Base-by-base conservation (phyloP, 83 land plant species). In the Larix sibirica region DNA sequence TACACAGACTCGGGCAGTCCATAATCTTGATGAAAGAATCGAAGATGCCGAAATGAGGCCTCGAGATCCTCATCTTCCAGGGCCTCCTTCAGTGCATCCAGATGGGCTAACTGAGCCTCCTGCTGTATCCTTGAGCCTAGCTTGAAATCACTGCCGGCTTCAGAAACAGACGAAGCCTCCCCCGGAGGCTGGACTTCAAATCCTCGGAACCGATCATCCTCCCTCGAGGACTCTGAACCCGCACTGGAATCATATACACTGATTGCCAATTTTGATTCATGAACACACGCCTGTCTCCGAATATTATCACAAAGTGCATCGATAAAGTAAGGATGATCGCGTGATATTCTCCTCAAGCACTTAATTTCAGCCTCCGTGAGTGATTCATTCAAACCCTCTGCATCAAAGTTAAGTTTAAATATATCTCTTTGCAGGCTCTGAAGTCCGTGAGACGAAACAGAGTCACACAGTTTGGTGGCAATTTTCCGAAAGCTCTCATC, bases 71-170 rank as follows among this genome's bases (percentile, higher is more conserved):
- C 89, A 2, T 67, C 61, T 58, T 81, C 79, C 62, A 84, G 18
- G 18, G 80, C 63, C 20, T 89, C 82, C 80, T 73, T 89, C 59
- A 93, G 58, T 24, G 81, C 88, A 73, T 89, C 83, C 85, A 95
- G 68, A 82, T 95, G 94, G 2, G 87, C 86, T 76, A 68, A 58
- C 85, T 95, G 97, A 59, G 86, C 89, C 50, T 59, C 78, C 82
- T 77, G 69, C 40, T 60, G 87, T 26, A 93, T 67, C 83, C 73
- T 80, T 8, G 54, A 64, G 16, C 82, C 24, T 23, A 62, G 33
- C 59, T 20, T 64, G 33, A 67, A 81, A 79, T 79, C 81, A 61
- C 10, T 40, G 13, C 23, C 47, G 0, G 21, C 73, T 71, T 71
- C 50, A 18, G 26, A 71, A 7, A 71, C 56, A 4, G 56, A 20